Base-by-base conservation (phyloP, 768 basidiomycete species). In the Lentinula edodes region DNA sequence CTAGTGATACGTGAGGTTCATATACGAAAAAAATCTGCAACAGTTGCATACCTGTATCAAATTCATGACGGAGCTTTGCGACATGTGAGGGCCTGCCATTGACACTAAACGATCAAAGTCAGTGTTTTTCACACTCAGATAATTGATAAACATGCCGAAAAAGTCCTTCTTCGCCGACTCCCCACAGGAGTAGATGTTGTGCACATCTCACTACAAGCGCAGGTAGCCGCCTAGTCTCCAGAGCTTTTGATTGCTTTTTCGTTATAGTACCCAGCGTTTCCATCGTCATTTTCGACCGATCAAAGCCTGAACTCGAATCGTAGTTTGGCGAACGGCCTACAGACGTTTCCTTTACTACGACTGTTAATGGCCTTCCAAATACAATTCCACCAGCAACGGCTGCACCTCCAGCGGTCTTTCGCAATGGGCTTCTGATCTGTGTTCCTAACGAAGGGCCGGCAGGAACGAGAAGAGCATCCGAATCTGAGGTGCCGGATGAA, bases 51-150 rank as follows among this genome's bases (percentile, higher is more conserved):
- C 90, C 92, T 23, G 84, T 83, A 71, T 95, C 93, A 68, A 95
- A 96, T 70, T 93, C 92, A 18, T 80, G 76, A 35, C 90, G 80
- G 65, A 97, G 72, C 68, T 83, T 88, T 23, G 83, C 75, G 32
- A 93, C 82, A 74, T 97, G 95, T 15, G 88, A 86, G 34, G 91
- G 83, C 61, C 93, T 83, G 13, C 95, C 95, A 61, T 82, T 88
- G 61, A 97, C 85, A 59, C 95, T 92, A 68, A 66, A 51, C 32
- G 52, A 63, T 35, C 63, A 39, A 62, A 41, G 5, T 62, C 61
- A 61, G 56, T 48, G 66, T 64, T 34, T 68, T 28, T 43, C 48
- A 52, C 28, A 54, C 60, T 23, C n/a, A 51, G 7, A 2, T 46
- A 10, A 34, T 52, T 32, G 42, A 23, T 46, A 48, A 35, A 73